Evolutionary conservation across 306 rosid genomes (phyloP).

Genomic region (Cercis canadensis): DNA sequence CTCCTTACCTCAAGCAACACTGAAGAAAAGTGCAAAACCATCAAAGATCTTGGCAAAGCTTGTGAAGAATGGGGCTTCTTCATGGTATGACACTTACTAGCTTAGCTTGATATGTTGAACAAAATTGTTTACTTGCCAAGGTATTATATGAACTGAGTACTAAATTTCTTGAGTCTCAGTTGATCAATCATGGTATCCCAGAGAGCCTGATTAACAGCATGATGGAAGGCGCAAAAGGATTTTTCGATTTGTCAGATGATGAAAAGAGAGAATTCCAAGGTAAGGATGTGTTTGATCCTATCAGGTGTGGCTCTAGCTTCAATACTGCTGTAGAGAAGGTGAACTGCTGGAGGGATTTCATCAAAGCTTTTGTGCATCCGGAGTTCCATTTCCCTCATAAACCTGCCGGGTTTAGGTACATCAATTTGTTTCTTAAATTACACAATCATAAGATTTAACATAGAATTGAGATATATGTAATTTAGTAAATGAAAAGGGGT

Average conservation of each 20-base stretch:
- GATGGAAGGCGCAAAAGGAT: slow-evolving; percentile 8
- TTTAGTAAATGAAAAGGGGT: no score
- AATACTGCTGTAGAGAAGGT: slow-evolving; percentile 6
- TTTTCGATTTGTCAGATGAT: slow-evolving; percentile 26
- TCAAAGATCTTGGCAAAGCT: slow-evolving; percentile 53
- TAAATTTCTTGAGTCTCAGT: neutral
- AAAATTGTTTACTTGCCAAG: neutral
- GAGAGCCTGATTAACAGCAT: slow-evolving; percentile 21
- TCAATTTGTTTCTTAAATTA: no score
- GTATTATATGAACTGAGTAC: neutral
- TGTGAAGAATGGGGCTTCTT: slow-evolving; percentile 64
- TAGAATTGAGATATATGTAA: no score
- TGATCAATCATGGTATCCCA: slow-evolving; percentile 28
- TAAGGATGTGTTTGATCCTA: slow-evolving; percentile 26
- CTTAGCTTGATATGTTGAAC: neutral
- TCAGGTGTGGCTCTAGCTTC: slow-evolving; percentile 36
- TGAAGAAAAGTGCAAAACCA: slow-evolving; percentile 39
- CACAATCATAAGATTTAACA: no score
- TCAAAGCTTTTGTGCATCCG: slow-evolving; percentile 47
- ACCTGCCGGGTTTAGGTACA: slow-evolving; percentile 47
- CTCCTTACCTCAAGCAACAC: slow-evolving; percentile 41
- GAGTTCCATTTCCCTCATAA: slow-evolving; percentile 43
- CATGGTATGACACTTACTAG: slow-evolving; percentile 10
- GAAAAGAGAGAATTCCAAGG: slow-evolving; percentile 26
- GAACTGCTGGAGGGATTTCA: slow-evolving; percentile 45